Evolutionary conservation across 2,329 filamentous ascomycete species (phyloP), one percentile per base, ranked within the genome.

Genomic region (Scytalidium sp.): DNA sequence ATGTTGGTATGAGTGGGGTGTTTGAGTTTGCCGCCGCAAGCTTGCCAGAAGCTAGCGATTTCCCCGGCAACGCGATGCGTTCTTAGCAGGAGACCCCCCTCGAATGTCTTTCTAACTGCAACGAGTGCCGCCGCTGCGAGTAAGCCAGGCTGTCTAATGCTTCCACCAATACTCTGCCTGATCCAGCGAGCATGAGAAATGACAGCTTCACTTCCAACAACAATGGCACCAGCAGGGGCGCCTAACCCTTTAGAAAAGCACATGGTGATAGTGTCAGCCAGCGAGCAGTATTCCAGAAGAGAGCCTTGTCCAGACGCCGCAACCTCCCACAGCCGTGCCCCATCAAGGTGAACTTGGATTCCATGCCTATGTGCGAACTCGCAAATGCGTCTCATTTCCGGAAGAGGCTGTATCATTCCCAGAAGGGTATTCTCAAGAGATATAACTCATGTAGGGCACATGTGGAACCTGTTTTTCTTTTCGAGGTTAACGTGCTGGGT

Each of bases 371-470:
- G 74, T 55, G 84, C 88, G 74, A 86, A 95, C 1, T 74, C 72
- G 0, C 81, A 75, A 61, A 95, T 94, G 41, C 78, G 75, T 49
- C 74, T 75, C 13, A 82, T 76, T 64, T 94, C 89, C 1, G 70
- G 68, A 1, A 93, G 75, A 0, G 90, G 90, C 75, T 87, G 84
- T 40, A 95, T 74, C 63, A 83, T 81, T 29, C 90, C 90, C 1
- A 90, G n/a, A n/a, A n/a, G n/a, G n/a, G n/a, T 94, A 64, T 94
- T 95, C 65, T 95, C 90, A 43, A 95, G 73, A 54, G 80, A 84
- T 59, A 95, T 87, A 50, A 95, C 78, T 41, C 81, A 80, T 0
- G 90, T 94, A 0, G 90, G 89, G 59, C 87, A 90, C 27, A 76
- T 75, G 65, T 94, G 88, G 19, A 92, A 78, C n/a, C n/a, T n/a